Conservation (phyloP, 768 basidiomycete species). For the Lentinula aciculospora region DNA sequence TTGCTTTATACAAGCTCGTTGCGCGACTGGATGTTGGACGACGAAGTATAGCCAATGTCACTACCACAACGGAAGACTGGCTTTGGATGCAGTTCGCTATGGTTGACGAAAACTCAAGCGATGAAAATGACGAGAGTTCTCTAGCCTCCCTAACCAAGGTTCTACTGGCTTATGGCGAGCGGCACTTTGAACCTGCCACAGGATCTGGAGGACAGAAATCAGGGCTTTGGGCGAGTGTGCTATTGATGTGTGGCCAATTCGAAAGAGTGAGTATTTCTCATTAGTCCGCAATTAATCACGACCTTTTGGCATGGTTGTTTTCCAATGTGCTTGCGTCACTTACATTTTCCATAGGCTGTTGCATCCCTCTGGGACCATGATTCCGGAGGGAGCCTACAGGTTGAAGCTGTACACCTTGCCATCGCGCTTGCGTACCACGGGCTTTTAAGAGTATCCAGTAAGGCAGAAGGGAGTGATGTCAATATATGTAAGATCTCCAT, state of each 20-base stretch:
- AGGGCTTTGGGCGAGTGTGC: constrained; percentile 75
- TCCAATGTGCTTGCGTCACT: no score
- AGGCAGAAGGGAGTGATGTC: constrained; percentile 79
- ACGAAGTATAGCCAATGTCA: constrained; percentile 77
- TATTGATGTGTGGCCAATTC: constrained; percentile 92
- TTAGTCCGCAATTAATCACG: not conserved
- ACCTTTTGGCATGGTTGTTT: not conserved
- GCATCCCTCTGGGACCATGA: constrained; percentile 87
- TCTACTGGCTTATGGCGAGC: constrained; percentile 71
- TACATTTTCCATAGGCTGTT: constrained; percentile 57
- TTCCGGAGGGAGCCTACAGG: constrained; percentile 43
- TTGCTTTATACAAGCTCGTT: constrained; percentile 93
- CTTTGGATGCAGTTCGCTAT: constrained; percentile 94
- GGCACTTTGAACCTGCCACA: constrained; percentile 71
- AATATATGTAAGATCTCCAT: constrained; percentile 57
- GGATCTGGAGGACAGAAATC: constrained; percentile 52
- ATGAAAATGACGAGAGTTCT: constrained; percentile 73
- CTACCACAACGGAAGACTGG: constrained; percentile 95
- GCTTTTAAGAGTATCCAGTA: constrained; percentile 75
- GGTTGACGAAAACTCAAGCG: constrained; percentile 41
- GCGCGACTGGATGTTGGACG: constrained; percentile 83
- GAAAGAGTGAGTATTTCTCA: constrained; percentile 65
- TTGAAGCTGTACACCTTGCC: constrained; percentile 92
- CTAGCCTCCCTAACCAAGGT: constrained; percentile 72
- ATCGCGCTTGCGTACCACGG: constrained; percentile 93